phyloP scores from a whole-genome alignment of 139 green algal species.

The Haematococcus lacustris region DNA sequence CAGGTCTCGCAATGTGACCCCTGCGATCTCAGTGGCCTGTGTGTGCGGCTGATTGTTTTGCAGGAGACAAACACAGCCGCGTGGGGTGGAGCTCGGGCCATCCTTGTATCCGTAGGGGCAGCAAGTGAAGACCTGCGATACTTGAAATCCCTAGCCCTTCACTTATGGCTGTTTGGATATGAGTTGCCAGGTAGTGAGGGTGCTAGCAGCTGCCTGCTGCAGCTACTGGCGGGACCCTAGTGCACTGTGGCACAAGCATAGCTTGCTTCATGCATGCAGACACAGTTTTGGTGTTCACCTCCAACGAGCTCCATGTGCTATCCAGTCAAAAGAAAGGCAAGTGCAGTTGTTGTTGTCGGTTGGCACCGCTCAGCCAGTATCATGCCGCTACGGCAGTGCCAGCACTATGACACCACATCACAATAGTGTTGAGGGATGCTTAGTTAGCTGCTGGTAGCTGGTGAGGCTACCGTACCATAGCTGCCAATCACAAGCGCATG shows the following conservation, averaged over 20 bases:
- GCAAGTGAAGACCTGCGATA: constrained; percentile 76
- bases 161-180: constrained; percentile 93
- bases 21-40: too few relatives aligned
- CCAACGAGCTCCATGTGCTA: constrained; percentile 63
- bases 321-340: constrained; percentile 84
- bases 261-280: constrained; percentile 47
- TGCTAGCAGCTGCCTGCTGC: too few relatives aligned
- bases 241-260: not conserved
- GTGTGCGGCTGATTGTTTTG: too few relatives aligned
- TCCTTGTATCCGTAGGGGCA: constrained; percentile 29
- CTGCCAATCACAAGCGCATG: not conserved
- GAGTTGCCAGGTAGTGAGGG: constrained; percentile 78
- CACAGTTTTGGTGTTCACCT: constrained; percentile 80
- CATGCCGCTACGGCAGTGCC: not conserved
- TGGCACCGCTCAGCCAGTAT: too few relatives aligned
- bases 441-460: not conserved
- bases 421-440: not conserved
- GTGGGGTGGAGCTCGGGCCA: too few relatives aligned
- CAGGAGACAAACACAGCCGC: too few relatives aligned
- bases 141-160: constrained; percentile 80
- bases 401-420: too few relatives aligned
- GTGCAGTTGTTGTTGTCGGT: not conserved
- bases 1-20: too few relatives aligned
- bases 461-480: not conserved
- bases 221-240: not conserved